Evolutionary conservation across 352 stramenopile species (phyloP), one percentile per base, ranked within the genome.

Genomic region (Halophytophthora batemanensis): DNA sequence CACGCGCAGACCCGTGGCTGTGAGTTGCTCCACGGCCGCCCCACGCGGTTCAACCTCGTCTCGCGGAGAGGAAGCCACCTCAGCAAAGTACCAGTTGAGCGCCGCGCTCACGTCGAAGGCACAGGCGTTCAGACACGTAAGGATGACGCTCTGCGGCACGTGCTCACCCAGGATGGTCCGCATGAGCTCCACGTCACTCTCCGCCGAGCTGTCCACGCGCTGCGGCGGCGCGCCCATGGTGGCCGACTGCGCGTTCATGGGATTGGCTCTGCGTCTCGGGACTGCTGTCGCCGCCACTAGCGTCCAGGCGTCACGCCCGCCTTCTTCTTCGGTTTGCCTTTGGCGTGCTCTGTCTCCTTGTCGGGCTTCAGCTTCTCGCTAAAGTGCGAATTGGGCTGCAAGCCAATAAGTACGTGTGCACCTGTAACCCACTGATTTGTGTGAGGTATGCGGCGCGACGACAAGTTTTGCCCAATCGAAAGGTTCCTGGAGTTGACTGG

Each of bases 11-110:
- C 56, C 46, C 33, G 29, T 56, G 8, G 35, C 36, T 22, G 34
- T 36, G 12, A 50, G 12, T 6, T 54, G 14, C 41, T 57, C 47
- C 23, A 33, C 13, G 29, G 8, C 40, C 41, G 25, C 21, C 21
- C 15, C 38, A 37, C 33, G 2, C 36, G 49, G 34, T 55, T 55
- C 47, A 17, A 13, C 2, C 33, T 6, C 33, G 33, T 14, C 33
- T 2, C 15, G 33, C 45, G 62, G 38, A 54, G 67, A 63, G 33
- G 54, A 58, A 18, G 74, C 79, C 25, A 93, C 65, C 46, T 93
- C 82, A 41, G 82, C 82, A 38, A 95, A 95, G 69, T 95, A 95
- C 73, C 81, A 91, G 54, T 95, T 95, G 50, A 95, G 63, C 18
- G 84, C 84, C 3, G 78, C 80, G 54, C 78, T 90, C 34, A 95